Evolutionary conservation across 179 eudicot species (phyloP), one percentile per base, ranked within the genome.

Genomic region (Beta macrorhiza): DNA sequence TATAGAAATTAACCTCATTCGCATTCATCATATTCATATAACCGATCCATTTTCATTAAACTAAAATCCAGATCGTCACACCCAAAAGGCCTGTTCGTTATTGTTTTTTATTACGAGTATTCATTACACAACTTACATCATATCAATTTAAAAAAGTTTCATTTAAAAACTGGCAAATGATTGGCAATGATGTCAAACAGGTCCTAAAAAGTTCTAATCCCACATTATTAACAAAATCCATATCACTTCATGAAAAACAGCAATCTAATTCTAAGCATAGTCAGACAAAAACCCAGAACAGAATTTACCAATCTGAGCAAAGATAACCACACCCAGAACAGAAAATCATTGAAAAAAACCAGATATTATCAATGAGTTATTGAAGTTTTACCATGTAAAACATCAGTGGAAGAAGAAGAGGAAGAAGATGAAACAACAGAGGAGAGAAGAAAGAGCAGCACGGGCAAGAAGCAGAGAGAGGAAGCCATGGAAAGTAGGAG

Each of bases 371-470:
- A 7, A 2, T 5, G 2, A 37, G 42, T 37, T 37, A 3, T 37
- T 37, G 42, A 1, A 37, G 42, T 37, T 37, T 67, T 81, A 85
- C 87, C 87, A 75, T 82, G 84, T 70, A 82, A 82, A 25, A 75
- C 47, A 85, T 82, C 84, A 75, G 84, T 7, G 57, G 86, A 77
- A 20, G 83, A 10, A 65, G 86, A 71, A 0, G 81, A 73, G 0
- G 82, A 73, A 72, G 83, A 63, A 0, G 81, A 72, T 0, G 82
- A 72, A 52, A 78, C 63, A 51, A 77, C 11, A 58, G 77, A 84
- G 14, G 86, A 85, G 16, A 85, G 69, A 70, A 56, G 58, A 32
- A 85, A 82, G 6, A 85, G 65, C 52, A 85, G 55, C 51, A 84
- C 78, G 25, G 87, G 84, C 11, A 78, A 67, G 14, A 85, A 82